Evolutionary conservation across 352 stramenopile genomes (phyloP).

Genomic region (Globisporangium emineosum): DNA sequence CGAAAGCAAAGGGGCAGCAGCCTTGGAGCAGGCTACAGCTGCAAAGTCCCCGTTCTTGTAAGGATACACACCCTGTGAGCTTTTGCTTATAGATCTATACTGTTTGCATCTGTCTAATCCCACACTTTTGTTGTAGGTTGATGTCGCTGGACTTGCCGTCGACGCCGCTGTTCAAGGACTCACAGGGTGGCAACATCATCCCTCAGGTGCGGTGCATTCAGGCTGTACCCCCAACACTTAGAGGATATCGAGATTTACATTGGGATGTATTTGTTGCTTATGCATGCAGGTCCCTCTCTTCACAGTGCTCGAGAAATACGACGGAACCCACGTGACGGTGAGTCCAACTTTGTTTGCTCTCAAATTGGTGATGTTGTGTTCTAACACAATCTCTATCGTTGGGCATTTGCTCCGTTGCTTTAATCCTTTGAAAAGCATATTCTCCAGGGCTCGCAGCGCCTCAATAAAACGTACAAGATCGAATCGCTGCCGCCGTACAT

Average conservation of each 20-base stretch:
- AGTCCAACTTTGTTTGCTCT: neutral
- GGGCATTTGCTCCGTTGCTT: neutral
- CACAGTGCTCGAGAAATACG: conserved; percentile 97
- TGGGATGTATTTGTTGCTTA: neutral
- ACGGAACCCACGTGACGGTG: conserved; percentile 85
- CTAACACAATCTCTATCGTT: neutral
- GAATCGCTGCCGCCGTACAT: conserved; percentile 92
- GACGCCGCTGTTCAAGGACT: conserved; percentile 98
- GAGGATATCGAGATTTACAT: neutral
- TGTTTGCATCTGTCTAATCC: conserved; percentile 11
- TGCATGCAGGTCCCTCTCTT: conserved; percentile 91
- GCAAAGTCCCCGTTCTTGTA: conserved; percentile 72
- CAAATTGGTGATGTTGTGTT: neutral
- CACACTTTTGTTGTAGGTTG: conserved; percentile 54
- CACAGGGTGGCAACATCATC: conserved; percentile 95
- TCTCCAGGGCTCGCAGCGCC: conserved; percentile 74
- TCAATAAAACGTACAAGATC: conserved; percentile 93
- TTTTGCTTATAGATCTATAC: neutral
- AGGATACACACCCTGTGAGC: neutral
- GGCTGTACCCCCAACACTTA: neutral
- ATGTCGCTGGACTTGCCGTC: conserved; percentile 97
- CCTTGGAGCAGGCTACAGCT: conserved; percentile 29
- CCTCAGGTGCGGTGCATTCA: conserved; percentile 61
- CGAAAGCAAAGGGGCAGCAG: conserved; percentile 46
- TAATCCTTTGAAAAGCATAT: conserved; percentile 35